A percentile compares a stretch with the other conserved stretches of the same genome.
These are phyloP conservation scores for Phoenix dactylifera DNA, from an alignment of 176 grass and related monocot species.

Conservation along the genomic window DNA sequence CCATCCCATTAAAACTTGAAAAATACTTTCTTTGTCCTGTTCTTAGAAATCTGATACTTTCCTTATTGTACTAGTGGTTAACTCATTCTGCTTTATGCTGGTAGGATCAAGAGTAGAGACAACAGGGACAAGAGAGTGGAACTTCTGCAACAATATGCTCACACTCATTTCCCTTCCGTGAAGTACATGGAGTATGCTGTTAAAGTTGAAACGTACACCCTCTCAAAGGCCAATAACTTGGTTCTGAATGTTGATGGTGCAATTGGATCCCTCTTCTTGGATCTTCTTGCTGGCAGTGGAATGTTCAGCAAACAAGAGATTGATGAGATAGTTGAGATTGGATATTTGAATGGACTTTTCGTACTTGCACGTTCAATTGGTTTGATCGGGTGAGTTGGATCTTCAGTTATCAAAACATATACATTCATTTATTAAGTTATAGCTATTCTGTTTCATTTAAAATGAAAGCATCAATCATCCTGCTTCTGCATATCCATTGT, in stretches of 20 bases:
- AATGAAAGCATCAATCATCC: too few species aligned
- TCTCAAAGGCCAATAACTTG: slow-evolving; percentile 28
- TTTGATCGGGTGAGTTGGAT: slow-evolving; percentile 63
- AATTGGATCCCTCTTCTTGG: slow-evolving; percentile 67
- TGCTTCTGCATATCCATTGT: too few species aligned
- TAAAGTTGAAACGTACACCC: too few species aligned
- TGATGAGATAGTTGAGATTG: slow-evolving; percentile 89
- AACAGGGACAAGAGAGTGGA: slow-evolving; percentile 98
- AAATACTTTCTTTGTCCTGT: too few species aligned
- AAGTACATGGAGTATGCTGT: too few species aligned
- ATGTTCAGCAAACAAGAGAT: slow-evolving; percentile 97
- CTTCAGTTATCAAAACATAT: background rate
- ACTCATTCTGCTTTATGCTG: background rate
- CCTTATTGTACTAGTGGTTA: background rate
- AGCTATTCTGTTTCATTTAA: too few species aligned
- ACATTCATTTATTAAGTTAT: too few species aligned
- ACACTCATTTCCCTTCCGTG: too few species aligned
- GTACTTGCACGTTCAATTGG: slow-evolving; percentile 95
- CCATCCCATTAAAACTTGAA: too few species aligned
- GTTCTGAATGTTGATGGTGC: slow-evolving; percentile 36
- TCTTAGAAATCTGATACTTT: background rate
- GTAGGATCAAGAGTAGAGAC: slow-evolving; percentile 96
- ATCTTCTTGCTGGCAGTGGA: slow-evolving; percentile 91
- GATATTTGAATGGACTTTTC: slow-evolving; percentile 94
- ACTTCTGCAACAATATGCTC: slow-evolving; percentile 67